Percentiles rank a stretch among this genome's conserved stretches.
Conservation (phyloP, 2,329 filamentous ascomycete genomes). For the Scedosporium minutisporum region DNA sequence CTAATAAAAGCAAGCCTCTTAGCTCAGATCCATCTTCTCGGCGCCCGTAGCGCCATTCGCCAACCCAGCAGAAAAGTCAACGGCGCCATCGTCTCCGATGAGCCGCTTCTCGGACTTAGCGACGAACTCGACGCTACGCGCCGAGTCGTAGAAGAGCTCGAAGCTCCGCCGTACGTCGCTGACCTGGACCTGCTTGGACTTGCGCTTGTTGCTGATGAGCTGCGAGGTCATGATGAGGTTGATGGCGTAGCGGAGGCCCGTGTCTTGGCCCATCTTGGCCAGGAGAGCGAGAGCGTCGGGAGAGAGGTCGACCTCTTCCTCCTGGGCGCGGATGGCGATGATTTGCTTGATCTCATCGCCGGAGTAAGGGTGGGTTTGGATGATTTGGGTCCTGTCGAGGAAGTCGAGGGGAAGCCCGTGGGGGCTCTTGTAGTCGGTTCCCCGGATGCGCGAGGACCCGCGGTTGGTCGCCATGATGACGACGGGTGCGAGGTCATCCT, state of each 20-base stretch:
- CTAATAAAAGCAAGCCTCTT: conserved; percentile 10
- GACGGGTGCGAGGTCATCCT: conserved; percentile 88
- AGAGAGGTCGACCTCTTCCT: conserved; percentile 89
- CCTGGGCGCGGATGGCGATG: conserved; percentile 80
- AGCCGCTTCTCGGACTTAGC: conserved; percentile 83
- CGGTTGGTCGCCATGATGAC: conserved; percentile 99
- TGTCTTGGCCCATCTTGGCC: conserved; percentile 91
- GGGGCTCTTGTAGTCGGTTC: conserved; percentile 85
- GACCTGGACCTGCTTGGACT: conserved; percentile 71
- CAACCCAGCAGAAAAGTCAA: conserved; percentile 51
- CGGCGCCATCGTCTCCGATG: conserved; percentile 76
- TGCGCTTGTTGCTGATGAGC: conserved; percentile 76
- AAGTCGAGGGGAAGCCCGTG: conserved; percentile 94
- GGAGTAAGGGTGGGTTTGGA: conserved; percentile 81
- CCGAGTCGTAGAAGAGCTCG: conserved; percentile 84
- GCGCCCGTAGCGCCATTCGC: neutral
- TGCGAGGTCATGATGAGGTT: conserved; percentile 95
- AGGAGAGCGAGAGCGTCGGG: conserved; percentile 84
- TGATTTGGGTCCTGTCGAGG: conserved; percentile 89
- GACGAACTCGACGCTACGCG: conserved; percentile 83
- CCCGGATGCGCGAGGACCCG: conserved; percentile 81
- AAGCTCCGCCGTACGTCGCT: conserved; percentile 91
- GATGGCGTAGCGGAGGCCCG: conserved; percentile 88
- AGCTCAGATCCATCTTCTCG: conserved; percentile 37
- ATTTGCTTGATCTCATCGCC: conserved; percentile 87